Conservation (phyloP, 2,329 filamentous ascomycete genomes). For the Exutisphaerella laricina region DNA sequence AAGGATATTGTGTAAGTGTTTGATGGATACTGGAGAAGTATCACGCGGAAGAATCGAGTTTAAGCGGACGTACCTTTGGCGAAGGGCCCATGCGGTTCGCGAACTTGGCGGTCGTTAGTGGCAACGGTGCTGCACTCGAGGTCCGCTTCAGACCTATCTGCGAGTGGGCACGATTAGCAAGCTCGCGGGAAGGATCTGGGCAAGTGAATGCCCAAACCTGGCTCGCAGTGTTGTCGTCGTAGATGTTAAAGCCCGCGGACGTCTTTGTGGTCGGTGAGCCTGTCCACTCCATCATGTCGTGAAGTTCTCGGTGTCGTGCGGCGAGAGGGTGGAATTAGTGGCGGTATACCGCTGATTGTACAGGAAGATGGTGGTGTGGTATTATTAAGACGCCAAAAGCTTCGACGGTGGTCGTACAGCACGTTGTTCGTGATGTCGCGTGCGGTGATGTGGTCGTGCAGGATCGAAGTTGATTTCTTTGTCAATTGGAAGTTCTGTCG, state of each 20-base stretch:
- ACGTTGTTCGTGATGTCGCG: not conserved
- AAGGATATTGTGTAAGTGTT: conserved; percentile 23
- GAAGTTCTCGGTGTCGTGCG: conserved; percentile 5
- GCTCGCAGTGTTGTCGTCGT: conserved; percentile 20
- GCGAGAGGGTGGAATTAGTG: not conserved
- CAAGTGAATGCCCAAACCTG: conserved; percentile 17
- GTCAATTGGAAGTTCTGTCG: too few species aligned
- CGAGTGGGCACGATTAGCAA: conserved; percentile 12
- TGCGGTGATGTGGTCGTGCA: conserved; percentile 1
- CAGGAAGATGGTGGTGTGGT: conserved; percentile 4
- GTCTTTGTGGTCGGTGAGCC: conserved; percentile 22
- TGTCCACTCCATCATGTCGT: conserved; percentile 20
- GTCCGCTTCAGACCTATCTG: conserved; percentile 23
- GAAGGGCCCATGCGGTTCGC: conserved; percentile 27
- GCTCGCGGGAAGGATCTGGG: conserved; percentile 4
- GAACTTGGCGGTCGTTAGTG: conserved; percentile 36
- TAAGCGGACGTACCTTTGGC: conserved; percentile 16
- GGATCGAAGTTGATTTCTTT: not conserved
- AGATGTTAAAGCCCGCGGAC: conserved; percentile 20
- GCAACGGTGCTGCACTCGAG: conserved; percentile 23
- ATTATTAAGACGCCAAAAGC: conserved; percentile 6
- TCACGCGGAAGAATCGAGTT: conserved; percentile 3
- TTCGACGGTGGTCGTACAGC: conserved; percentile 3
- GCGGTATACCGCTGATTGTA: not conserved
- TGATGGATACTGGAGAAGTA: conserved; percentile 6